Evolutionary conservation across 257 asterid species (phyloP).

Genomic region (Gentiana straminea): DNA sequence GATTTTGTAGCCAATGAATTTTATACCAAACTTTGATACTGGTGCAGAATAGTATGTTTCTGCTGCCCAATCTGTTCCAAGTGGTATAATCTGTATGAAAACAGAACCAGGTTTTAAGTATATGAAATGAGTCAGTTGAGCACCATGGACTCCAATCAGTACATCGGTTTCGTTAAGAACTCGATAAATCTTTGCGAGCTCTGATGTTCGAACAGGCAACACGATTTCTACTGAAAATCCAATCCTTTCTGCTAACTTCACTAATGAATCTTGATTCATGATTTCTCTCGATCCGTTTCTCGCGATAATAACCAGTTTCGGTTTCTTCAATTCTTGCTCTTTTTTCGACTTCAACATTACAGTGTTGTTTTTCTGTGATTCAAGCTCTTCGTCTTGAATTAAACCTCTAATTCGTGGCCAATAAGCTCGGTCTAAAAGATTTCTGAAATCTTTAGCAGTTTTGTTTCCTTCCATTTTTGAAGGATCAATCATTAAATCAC

Average conservation of each 20-base stretch:
- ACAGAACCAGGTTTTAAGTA: constrained; percentile 64
- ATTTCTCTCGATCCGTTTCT: constrained; percentile 58
- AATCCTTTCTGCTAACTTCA: constrained; percentile 36
- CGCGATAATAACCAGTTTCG: constrained; percentile 48
- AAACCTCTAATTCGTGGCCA: constrained; percentile 31
- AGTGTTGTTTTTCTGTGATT: constrained; percentile 8
- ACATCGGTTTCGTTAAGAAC: constrained; percentile 65
- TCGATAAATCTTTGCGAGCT: constrained; percentile 40
- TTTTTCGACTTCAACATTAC: background rate
- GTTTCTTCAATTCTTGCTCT: constrained; percentile 14
- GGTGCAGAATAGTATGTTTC: constrained; percentile 57
- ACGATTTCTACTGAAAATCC: constrained; percentile 57
- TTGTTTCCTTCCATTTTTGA: constrained; percentile 25
- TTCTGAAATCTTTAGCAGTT: constrained; percentile 22
- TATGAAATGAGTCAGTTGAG: constrained; percentile 78
- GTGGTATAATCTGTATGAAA: constrained; percentile 61
- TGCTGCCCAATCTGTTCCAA: constrained; percentile 86
- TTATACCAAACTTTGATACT: constrained; percentile 47
- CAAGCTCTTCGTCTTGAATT: constrained; percentile 22
- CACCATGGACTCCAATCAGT: constrained; percentile 83
- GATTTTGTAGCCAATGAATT: constrained; percentile 58
- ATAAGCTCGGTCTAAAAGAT: constrained; percentile 29
- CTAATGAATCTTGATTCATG: constrained; percentile 40
- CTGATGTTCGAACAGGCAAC: constrained; percentile 41
- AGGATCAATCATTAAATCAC: constrained; percentile 39